Base-by-base conservation (phyloP, 768 basidiomycete genomes). In the Solioccasus polychromus region DNA sequence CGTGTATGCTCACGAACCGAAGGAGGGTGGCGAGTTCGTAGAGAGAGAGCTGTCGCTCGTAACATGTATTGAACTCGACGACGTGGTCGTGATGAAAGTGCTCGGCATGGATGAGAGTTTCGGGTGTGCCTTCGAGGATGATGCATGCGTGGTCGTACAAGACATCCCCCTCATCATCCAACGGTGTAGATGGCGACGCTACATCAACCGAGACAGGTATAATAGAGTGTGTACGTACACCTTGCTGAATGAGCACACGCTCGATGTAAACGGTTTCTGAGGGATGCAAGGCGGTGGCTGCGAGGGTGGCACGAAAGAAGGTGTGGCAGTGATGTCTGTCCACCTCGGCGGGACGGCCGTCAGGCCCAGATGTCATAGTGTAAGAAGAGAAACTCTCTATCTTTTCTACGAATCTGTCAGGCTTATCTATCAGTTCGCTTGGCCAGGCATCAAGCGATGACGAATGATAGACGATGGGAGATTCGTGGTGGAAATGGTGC, bases 131-230 rank as follows among this genome's bases (percentile, higher is more conserved):
- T 12, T 47, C 38, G 6, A 47, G 35, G 30, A 52, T 36, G 22
- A 53, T n/a, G 4, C 50, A 53, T 2, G 52, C 52, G 11, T 53
- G 50, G n/a, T 53, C 52, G 30, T 53, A 35, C 11, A 52, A 12
- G 1, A 22, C 15, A n/a, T 45, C 48, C 12, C 26, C 31, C 10
- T 8, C 22, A 11, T 11, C n/a, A 6, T 10, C 39, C 5, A 6
- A 7, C 36, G n/a, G 2, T 17, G 36, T 5, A 2, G 11, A 9
- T 9, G 26, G 5, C 7, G 23, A 3, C 4, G 24, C 17, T 2
- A 1, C 19, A n/a, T 45, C 39, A 2, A 26, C 5, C 5, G 22
- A 26, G 10, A 53, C 2, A 5, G 52, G 52, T 8, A 53, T 47
- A 22, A 52, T 39, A 9, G 52, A 40, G 15, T 53, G 52, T 7